phyloP scores from a whole-genome alignment of 129 eudicot genomes.

The Tagetes erecta region DNA sequence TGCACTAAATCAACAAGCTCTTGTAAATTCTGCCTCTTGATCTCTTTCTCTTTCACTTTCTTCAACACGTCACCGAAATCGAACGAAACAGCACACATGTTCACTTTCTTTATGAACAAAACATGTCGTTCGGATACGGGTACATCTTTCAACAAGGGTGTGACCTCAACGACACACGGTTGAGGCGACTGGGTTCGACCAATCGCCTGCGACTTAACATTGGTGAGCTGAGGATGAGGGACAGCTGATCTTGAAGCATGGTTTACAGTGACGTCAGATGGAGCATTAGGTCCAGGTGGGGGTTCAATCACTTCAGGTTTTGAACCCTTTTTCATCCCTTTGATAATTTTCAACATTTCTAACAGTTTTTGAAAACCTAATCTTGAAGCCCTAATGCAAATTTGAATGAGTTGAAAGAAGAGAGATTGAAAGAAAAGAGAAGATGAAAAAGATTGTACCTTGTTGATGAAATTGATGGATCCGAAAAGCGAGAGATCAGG shows the following conservation, averaged over 20 bases:
- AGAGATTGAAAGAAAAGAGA: background rate
- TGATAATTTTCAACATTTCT: constrained; percentile 56
- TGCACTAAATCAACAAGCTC: constrained; percentile 68
- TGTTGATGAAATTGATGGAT: constrained; percentile 32
- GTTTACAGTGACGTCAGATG: constrained; percentile 55
- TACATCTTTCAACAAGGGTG: constrained; percentile 60
- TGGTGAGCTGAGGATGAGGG: constrained; percentile 34
- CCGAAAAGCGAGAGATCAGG: constrained; percentile 45
- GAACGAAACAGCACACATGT: constrained; percentile 50
- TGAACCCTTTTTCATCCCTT: constrained; percentile 48
- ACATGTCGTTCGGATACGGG: constrained; percentile 57
- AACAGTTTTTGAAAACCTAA: constrained; percentile 6
- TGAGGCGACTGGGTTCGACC: constrained; percentile 30
- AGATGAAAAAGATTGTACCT: constrained; percentile 28
- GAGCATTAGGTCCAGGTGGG: constrained; percentile 46
- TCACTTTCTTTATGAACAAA: constrained; percentile 51
- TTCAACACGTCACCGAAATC: constrained; percentile 56
- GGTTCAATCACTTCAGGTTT: constrained; percentile 61
- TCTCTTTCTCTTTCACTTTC: constrained; percentile 61
- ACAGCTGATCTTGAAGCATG: constrained; percentile 56
- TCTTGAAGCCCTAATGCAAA: constrained; percentile 36
- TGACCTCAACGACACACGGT: constrained; percentile 51
- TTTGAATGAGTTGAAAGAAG: background rate
- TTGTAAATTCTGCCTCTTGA: constrained; percentile 57
- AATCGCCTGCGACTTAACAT: constrained; percentile 25